Conservation (phyloP, 257 asterid genomes). For the Cordia subcordata region DNA sequence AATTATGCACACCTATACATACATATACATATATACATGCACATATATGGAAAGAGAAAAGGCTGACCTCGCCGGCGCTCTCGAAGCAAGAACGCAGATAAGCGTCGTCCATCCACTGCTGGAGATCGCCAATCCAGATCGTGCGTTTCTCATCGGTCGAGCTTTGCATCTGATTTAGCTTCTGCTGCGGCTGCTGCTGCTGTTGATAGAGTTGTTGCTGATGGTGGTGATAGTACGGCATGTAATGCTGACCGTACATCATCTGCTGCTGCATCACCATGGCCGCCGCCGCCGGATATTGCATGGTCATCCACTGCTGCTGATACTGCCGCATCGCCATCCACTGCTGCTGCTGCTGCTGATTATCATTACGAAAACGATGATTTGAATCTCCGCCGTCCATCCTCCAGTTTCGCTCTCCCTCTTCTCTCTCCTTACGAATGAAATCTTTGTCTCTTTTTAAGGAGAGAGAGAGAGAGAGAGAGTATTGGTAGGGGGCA, state of each 20-base stretch:
- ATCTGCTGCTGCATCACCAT: slow-evolving; percentile 82
- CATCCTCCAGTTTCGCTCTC: slow-evolving; percentile 29
- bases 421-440: neutral
- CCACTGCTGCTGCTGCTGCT: slow-evolving; percentile 72
- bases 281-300: slow-evolving; percentile 55
- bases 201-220: slow-evolving; percentile 33
- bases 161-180: slow-evolving; percentile 60
- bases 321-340: slow-evolving; percentile 96
- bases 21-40: neutral
- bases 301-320: slow-evolving; percentile 98
- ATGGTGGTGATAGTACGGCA: slow-evolving; percentile 66
- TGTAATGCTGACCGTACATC: slow-evolving; percentile 82
- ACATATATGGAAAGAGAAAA: neutral
- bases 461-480: neutral
- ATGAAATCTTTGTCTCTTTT: slow-evolving; percentile 8
- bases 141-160: slow-evolving; percentile 78
- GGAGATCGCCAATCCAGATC: slow-evolving; percentile 99
- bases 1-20: neutral
- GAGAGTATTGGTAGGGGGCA: neutral
- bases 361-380: slow-evolving; percentile 34
- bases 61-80: slow-evolving; percentile 67
- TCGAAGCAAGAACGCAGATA: slow-evolving; percentile 81
- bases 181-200: slow-evolving; percentile 33
- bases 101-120: slow-evolving; percentile 94
- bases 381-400: slow-evolving; percentile 77